phyloP scores from a whole-genome alignment of 257 asterid species.

The Solanum lignicaule region DNA sequence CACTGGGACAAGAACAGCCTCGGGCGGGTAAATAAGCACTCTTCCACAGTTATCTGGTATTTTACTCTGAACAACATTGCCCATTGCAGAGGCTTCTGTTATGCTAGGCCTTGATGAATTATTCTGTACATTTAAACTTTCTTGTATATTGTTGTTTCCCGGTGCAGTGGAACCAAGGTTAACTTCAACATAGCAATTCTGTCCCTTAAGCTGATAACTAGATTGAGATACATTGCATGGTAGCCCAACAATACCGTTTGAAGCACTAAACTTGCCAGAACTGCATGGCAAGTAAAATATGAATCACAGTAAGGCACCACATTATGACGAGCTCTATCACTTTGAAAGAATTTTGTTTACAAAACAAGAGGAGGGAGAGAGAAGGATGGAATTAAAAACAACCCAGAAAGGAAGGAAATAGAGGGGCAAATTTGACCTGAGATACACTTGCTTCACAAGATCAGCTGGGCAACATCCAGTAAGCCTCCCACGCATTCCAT shows the following conservation, averaged over 20 bases:
- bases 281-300: slow-evolving; percentile 33
- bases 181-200: slow-evolving; percentile 79
- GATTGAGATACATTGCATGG: slow-evolving; percentile 57
- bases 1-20: slow-evolving; percentile 93
- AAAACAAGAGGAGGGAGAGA: neutral
- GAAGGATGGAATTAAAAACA: neutral
- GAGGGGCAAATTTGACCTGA: slow-evolving; percentile 42
- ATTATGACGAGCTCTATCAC: neutral
- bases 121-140: slow-evolving; percentile 22
- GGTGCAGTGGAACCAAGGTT: slow-evolving; percentile 51
- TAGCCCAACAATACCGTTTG: slow-evolving; percentile 79
- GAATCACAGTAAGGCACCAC: neutral
- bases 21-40: slow-evolving; percentile 69
- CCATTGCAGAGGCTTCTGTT: slow-evolving; percentile 36
- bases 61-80: slow-evolving; percentile 38
- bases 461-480: slow-evolving; percentile 88
- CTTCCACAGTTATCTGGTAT: slow-evolving; percentile 42
- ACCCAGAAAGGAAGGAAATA: neutral
- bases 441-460: slow-evolving; percentile 92
- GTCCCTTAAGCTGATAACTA: slow-evolving; percentile 70
- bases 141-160: slow-evolving; percentile 31
- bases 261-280: slow-evolving; percentile 63
- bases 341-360: neutral
- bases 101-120: slow-evolving; percentile 34
- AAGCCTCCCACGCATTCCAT: slow-evolving; percentile 96